Base-by-base conservation (phyloP, 495 filamentous ascomycete species). In the Penicillium dipodomyicola region DNA sequence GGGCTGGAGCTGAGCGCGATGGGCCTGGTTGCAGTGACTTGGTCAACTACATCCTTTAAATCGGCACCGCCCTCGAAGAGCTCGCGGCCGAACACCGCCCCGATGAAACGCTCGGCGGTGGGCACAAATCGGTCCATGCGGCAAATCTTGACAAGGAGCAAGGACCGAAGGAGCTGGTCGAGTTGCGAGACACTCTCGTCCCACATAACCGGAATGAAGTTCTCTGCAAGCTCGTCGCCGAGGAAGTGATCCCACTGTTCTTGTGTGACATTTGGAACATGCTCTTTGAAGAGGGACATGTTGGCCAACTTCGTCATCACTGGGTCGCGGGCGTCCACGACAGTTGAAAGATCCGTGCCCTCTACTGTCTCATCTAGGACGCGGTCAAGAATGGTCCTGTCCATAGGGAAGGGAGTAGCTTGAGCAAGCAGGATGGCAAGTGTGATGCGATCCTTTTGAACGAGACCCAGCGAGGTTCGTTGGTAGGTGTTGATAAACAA, bases 351-450 rank as follows among this genome's bases (percentile, higher is more conserved):
- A 63, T 97, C 95, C 33, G 80, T 78, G 54, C 87, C 90, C 60
- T 88, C 82, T 29, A 93, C 69, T 43, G 83, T 82, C 54, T 88
- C 81, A 67, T 96, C 94, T 5, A 97, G 79, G 39, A 97, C 89
- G 17, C 81, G 78, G 62, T 97, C 94, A 59, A 98, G 84, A 43
- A 97, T 79, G 14, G 78, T 75, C 70, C 90, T 92, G 68, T 97
- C 92, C 89, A 96, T 96, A 62, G 89, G 82, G 76, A 91, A 96
- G 6, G 94, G 92, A 30, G 92, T 87, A 27, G 92, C 94, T 72
- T 96, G 93, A 14, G 92, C 92, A 51, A 99, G 85, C 44, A 99
- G 85, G 78, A 99, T 92, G n/a, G 93, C 95, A 30, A 99, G 76
- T 1, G 92, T 96, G 52, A 97, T 84, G 22, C 90, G 87, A 67